Evolutionary conservation across 2,329 filamentous ascomycete species (phyloP).

Genomic region (Pseudocercospora fuligena): DNA sequence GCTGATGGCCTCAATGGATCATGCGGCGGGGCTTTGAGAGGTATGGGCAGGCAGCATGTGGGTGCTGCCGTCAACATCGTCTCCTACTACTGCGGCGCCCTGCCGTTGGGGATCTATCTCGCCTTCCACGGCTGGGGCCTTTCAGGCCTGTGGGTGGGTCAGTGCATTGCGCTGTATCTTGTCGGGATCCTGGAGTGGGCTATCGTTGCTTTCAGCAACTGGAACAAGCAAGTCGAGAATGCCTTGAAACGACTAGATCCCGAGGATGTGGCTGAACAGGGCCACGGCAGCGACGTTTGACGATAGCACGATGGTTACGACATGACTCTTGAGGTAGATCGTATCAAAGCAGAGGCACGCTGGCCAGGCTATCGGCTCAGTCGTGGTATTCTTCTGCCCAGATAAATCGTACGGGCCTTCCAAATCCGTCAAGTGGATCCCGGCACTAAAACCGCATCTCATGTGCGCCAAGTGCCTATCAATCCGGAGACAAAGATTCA

Average conservation of each 20-base stretch:
- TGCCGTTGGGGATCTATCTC: slow-evolving; percentile 81
- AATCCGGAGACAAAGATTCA: slow-evolving; percentile 8
- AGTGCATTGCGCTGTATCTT: slow-evolving; percentile 70
- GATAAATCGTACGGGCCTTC: slow-evolving; percentile 5
- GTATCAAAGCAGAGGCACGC: not conserved
- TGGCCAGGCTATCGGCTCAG: not conserved
- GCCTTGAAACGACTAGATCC: slow-evolving; percentile 73
- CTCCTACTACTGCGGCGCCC: slow-evolving; percentile 80
- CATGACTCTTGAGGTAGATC: slow-evolving; percentile 12
- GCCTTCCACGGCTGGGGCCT: slow-evolving; percentile 87
- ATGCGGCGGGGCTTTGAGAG: slow-evolving; percentile 78
- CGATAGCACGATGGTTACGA: slow-evolving; percentile 11
- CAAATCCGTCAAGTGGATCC: slow-evolving; percentile 7
- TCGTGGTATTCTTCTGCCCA: not conserved
- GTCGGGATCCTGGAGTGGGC: slow-evolving; percentile 80
- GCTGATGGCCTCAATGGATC: slow-evolving; percentile 85
- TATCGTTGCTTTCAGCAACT: slow-evolving; percentile 77
- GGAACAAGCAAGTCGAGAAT: slow-evolving; percentile 73
- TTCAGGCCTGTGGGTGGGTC: slow-evolving; percentile 75
- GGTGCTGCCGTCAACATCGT: slow-evolving; percentile 81
- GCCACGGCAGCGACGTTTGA: slow-evolving; percentile 19
- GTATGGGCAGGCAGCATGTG: slow-evolving; percentile 85
- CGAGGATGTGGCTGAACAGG: slow-evolving; percentile 48
- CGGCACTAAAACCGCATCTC: not conserved
- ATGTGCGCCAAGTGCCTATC: slow-evolving; percentile 3